Evolutionary conservation across 352 stramenopile species (phyloP), one percentile per base, ranked within the genome.

Genomic region (Saprolegnia diclina): DNA sequence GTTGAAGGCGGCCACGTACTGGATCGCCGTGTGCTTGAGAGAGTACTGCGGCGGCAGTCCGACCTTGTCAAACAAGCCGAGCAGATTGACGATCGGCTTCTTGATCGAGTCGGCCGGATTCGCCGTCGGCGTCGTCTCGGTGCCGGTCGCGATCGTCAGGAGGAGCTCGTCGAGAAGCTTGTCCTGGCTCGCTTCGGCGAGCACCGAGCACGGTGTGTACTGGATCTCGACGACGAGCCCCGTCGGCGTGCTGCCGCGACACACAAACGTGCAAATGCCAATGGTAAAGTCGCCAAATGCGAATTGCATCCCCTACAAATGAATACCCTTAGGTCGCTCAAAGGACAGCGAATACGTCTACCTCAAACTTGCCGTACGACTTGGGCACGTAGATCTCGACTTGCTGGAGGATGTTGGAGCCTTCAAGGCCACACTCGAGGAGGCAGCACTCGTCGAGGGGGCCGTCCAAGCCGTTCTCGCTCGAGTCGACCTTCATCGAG

Each of bases 331-430:
- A 38, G 50, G 11, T 10, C 21, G 35, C n/a, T 21, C 4, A 54
- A 26, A 24, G 2, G 16, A 13, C 18, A 38, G 7, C 10, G 22
- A 11, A 5, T 22, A 4, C 21, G 22, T 59, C 35, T 65, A 87
- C 81, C 79, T 94, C 86, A 67, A 94, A 94, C 72, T 94, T 85
- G 13, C 84, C 86, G 61, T 94, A 83, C 42, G 83, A 91, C 72
- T 94, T 94, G 76, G 90, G 90, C 24, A 85, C 82, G 73, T 94
- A 94, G 72, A 94, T 94, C 74, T 94, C 86, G 54, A 92, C 84
- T 57, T 94, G 86, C 73, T 94, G 86, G 44, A 94, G 73, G 64
- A 94, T 92, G 50, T 87, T 92, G 35, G 86, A 85, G 56, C 86
- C 86, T 38, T 94, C 86, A 45, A 94, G 76, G 0, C 86, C 86